Evolutionary conservation across 129 eudicot species (phyloP).

Genomic region (Scalesia atractyloides): DNA sequence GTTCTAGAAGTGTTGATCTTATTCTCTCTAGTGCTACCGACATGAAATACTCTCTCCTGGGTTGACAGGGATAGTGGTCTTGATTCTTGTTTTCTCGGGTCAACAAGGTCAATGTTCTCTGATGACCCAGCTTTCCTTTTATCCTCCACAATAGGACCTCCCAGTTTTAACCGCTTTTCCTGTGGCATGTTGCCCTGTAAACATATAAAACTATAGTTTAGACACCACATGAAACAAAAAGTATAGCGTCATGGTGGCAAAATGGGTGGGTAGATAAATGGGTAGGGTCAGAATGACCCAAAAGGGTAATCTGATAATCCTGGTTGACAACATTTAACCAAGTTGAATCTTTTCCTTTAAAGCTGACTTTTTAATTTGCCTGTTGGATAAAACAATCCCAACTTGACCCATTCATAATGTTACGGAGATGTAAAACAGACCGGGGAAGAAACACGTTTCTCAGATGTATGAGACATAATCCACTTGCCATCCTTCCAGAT

Average conservation of each 20-base stretch:
- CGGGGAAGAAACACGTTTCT: constrained; percentile 43
- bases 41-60: constrained; percentile 50
- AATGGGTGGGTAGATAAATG: too few relatives aligned
- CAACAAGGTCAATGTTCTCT: constrained; percentile 36
- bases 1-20: constrained; percentile 49
- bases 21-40: constrained; percentile 56
- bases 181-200: constrained; percentile 77
- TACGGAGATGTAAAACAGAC: constrained; percentile 31
- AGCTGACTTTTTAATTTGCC: neutral
- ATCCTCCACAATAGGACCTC: constrained; percentile 34
- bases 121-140: constrained; percentile 44
- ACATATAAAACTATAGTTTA: neutral
- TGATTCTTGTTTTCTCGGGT: constrained; percentile 43
- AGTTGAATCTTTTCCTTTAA: neutral
- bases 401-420: neutral
- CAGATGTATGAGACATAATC: constrained; percentile 51
- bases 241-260: neutral
- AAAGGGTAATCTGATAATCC: neutral
- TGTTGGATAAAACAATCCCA: neutral
- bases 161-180: constrained; percentile 69
- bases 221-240: constrained; percentile 9
- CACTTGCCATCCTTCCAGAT: constrained; percentile 70
- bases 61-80: constrained; percentile 49
- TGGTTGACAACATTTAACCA: neutral
- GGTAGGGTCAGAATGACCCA: constrained; percentile 3